These are phyloP conservation scores for Syzygium aqueum DNA, from an alignment of 345 rosid species.

Conservation along the genomic window DNA sequence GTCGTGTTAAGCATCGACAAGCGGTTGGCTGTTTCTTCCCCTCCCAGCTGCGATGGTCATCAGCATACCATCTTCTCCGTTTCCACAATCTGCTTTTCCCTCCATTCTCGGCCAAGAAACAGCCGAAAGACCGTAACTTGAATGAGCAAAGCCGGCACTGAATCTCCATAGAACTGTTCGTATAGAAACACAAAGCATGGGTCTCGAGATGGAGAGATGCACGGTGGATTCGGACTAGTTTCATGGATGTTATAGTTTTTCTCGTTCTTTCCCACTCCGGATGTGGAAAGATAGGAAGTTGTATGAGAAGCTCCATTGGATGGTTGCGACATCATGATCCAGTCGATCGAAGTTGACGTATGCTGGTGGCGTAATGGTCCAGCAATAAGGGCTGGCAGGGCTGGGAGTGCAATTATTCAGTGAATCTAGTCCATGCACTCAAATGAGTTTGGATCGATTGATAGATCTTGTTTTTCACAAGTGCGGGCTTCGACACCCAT, in stretches of 20 bases:
- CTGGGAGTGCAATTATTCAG: not conserved
- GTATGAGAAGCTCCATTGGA: not conserved
- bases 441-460: not conserved
- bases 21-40: not conserved
- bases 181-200: not conserved
- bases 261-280: not conserved
- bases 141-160: not conserved
- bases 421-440: not conserved
- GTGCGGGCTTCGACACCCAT: too few relatives aligned
- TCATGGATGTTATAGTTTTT: not conserved
- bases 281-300: not conserved
- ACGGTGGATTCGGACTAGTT: not conserved
- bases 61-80: not conserved
- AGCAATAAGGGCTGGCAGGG: not conserved
- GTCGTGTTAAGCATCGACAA: not conserved
- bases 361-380: not conserved
- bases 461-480: not conserved
- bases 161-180: not conserved
- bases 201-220: not conserved
- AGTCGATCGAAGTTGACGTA: not conserved
- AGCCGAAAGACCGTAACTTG: not conserved
- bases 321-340: not conserved
- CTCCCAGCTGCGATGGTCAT: not conserved
- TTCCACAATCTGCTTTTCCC: not conserved
- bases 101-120: not conserved